A percentile compares a stretch with the other conserved stretches of the same genome.
Conservation (phyloP, 225 moss, liverwort and hornwort genomes). For the Polytrichum formosum region DNA sequence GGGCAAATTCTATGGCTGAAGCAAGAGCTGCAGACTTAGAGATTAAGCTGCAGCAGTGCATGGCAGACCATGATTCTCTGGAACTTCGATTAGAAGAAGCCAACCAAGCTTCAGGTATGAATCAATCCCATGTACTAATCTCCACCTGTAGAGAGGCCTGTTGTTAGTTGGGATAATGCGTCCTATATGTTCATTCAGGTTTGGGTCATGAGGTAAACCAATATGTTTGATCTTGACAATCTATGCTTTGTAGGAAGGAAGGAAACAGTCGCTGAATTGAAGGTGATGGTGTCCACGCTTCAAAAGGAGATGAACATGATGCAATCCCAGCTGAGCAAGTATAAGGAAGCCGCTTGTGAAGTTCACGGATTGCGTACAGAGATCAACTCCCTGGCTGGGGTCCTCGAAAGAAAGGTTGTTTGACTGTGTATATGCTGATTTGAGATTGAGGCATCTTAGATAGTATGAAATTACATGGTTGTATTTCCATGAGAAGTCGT, state of each 20-base stretch:
- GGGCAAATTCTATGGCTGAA: constrained; percentile 66
- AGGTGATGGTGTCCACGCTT: constrained; percentile 96
- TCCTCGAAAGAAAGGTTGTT: constrained; percentile 82
- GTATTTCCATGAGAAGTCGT: too few relatives aligned
- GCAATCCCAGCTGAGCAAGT: constrained; percentile 84
- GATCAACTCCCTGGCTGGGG: constrained; percentile 58
- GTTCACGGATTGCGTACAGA: constrained; percentile 88
- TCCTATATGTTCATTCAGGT: too few relatives aligned
- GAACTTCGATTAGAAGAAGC: constrained; percentile 84
- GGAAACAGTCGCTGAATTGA: constrained; percentile 77
- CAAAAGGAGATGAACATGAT: constrained; percentile 99
- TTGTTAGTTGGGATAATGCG: too few relatives aligned
- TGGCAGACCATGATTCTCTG: constrained; percentile 78
- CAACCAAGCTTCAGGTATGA: constrained; percentile 68
- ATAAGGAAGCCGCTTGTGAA: constrained; percentile 74
- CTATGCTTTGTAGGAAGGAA: constrained; percentile 24
- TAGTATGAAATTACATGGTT: too few relatives aligned
- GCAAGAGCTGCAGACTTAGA: constrained; percentile 78
- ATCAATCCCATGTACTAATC: background rate
- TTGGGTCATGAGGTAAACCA: too few relatives aligned
- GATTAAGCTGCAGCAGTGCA: constrained; percentile 81
- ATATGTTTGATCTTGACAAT: constrained; percentile 2
- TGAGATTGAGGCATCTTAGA: too few relatives aligned
- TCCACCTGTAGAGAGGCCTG: background rate
- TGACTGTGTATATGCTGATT: too few relatives aligned